Base-by-base conservation (phyloP, 805 yeast species). In the Jamesozyma jinghongensis region DNA sequence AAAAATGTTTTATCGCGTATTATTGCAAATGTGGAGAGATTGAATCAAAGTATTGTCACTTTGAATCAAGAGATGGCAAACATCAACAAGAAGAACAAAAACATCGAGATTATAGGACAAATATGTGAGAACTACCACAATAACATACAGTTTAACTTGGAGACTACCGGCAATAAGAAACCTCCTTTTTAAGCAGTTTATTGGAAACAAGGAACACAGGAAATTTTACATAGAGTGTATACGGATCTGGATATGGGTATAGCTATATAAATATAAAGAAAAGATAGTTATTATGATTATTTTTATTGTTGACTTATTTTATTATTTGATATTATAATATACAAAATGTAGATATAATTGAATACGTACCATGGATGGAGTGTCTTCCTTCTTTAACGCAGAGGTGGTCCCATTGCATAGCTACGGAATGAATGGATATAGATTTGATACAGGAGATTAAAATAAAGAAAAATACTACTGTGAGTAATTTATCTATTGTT, bases 51-150 rank as follows among this genome's bases (percentile, higher is more conserved):
- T 29, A 75, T 85, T 1, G 70, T 67, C 8, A 73, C 75, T 3
- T 63, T 85, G 53, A 86, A 84, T 57, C 67, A 73, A 40, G 69
- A 77, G 14, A 61, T 85, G 27, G 73, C 62, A 59, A 69, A 77
- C 38, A 74, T 82, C 11, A 84, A 81, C 56, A 67, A 72, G 42
- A 75, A 75, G 39, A 83, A 83, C 52, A 72, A 79, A 56, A 79
- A 83, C 38, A 70, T 80, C 4, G 92, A 83, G 46, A 65, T 82
- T 27, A 73, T 83, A 32, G 73, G 86, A 3, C 83, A 78, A 50
- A 75, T 85, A 74, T 83, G 92, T 85, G 83, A 78, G 41, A 81
- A 77, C 50, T 85, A 85, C 54, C 72, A 75, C 44, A 72, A 79
- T 32, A 81, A 80, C 50, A 78, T 81, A 3, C 77, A 78, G 49